Base-by-base conservation (phyloP, 352 stramenopile genomes). In the Phytophthora constricta region DNA sequence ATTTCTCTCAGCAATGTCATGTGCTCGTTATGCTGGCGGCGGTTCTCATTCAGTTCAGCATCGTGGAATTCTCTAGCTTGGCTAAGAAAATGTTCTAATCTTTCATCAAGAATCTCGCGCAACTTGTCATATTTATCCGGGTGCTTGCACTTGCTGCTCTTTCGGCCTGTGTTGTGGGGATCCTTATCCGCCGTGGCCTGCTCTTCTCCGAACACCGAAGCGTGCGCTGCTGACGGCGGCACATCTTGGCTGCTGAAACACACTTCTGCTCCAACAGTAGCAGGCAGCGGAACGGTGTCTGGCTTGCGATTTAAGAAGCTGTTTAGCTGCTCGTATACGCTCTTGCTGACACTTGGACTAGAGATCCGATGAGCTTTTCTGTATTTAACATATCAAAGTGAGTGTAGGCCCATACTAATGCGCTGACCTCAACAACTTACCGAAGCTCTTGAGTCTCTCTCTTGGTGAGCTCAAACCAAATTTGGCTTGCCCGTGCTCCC, bases 401-500 rank as follows among this genome's bases (percentile, higher is more conserved):
- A n/a, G n/a, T n/a, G n/a, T n/a, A n/a, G n/a, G n/a, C n/a, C n/a
- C n/a, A n/a, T n/a, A n/a, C n/a, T n/a, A n/a, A n/a, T n/a, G n/a
- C n/a, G n/a, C n/a, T n/a, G n/a, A n/a, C n/a, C n/a, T n/a, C n/a
- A n/a, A n/a, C n/a, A n/a, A n/a, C n/a, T n/a, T 37, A 45, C 48
- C 31, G 17, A 11, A 57, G n/a, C 11, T 19, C 19, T 19, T 20
- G 41, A n/a, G 13, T 34, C 17, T 57, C 31, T 5, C 46, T 26
- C 50, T 47, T 57, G 3, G n/a, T 19, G 17, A 57, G 13, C 2
- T 57, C 31, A 33, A 57, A 57, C 31, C 31, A n/a, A 57, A 7
- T 57, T 14, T 1, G 31, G 31, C n/a, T 47, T 46, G 9, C 31
- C 33, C 0, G 20, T 57, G 4, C 19, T 47, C 2, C 50, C 50